Percentiles rank a stretch among this genome's conserved stretches.
These are phyloP conservation scores for Ustilago hordei DNA, from an alignment of 1,284 basidiomycete genomes.

Conservation along the genomic window DNA sequence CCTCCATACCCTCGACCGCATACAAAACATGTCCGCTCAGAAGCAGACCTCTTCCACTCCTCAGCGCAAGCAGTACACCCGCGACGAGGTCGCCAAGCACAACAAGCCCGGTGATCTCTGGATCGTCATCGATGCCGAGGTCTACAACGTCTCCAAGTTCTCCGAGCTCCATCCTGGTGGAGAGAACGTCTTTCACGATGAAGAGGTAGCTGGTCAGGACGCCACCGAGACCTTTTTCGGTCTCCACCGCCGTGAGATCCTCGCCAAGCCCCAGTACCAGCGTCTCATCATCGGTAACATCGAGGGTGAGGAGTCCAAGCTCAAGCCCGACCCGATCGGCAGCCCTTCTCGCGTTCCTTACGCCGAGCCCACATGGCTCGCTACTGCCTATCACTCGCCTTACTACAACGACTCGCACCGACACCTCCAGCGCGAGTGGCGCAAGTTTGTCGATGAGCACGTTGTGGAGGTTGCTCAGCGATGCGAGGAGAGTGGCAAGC, in stretches of 20 bases:
- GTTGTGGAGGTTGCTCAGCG: slow-evolving; percentile 83
- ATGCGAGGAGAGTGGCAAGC: slow-evolving; percentile 87
- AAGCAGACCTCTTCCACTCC: slow-evolving; percentile 45
- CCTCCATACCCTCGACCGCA: slow-evolving; percentile 9
- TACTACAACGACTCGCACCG: slow-evolving; percentile 71
- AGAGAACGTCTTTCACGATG: slow-evolving; percentile 64
- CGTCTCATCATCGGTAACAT: slow-evolving; percentile 65
- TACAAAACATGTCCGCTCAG: slow-evolving; percentile 44
- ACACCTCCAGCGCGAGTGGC: slow-evolving; percentile 69
- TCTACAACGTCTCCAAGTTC: slow-evolving; percentile 69
- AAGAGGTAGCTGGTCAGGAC: slow-evolving; percentile 68
- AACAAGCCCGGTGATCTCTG: slow-evolving; percentile 89
- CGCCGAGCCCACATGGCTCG: slow-evolving; percentile 66
- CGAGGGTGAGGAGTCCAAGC: slow-evolving; percentile 63
- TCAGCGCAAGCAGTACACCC: slow-evolving; percentile 73
- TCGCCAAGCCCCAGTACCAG: slow-evolving; percentile 60
- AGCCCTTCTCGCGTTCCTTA: slow-evolving; percentile 67
- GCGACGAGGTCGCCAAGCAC: slow-evolving; percentile 87
- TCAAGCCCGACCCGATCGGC: slow-evolving; percentile 62
- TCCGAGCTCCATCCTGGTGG: slow-evolving; percentile 67
- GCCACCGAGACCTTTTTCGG: slow-evolving; percentile 69
- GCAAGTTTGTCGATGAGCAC: slow-evolving; percentile 78
- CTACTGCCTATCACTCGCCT: slow-evolving; percentile 64
- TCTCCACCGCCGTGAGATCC: slow-evolving; percentile 67
- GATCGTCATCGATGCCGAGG: slow-evolving; percentile 75